These are phyloP conservation scores for Aspergillus saccharolyticus DNA, from an alignment of 495 filamentous ascomycete species.

Conservation along the genomic window DNA sequence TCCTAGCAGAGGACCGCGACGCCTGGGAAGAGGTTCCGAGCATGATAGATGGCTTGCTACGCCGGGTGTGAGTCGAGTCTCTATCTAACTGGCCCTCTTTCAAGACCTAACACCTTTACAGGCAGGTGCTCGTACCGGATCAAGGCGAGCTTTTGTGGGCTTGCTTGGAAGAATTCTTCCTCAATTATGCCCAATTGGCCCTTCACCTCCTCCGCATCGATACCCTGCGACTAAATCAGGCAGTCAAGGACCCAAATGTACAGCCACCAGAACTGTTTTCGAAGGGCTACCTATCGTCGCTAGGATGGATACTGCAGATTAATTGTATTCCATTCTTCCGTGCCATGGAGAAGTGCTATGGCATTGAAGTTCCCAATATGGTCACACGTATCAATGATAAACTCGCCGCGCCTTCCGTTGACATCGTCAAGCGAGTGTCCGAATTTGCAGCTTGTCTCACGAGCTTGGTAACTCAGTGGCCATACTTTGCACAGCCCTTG, in stretches of 20 bases:
- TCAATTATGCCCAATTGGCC: slow-evolving; percentile 30
- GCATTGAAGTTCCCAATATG: slow-evolving; percentile 19
- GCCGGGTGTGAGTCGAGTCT: slow-evolving; percentile 39
- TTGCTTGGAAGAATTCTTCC: slow-evolving; percentile 34
- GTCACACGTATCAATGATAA: slow-evolving; percentile 27
- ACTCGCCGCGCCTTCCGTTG: slow-evolving; percentile 23
- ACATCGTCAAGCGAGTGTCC: slow-evolving; percentile 19
- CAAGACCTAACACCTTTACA: slow-evolving; percentile 15
- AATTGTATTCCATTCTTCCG: slow-evolving; percentile 29
- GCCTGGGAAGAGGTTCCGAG: slow-evolving; percentile 52
- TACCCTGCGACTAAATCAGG: slow-evolving; percentile 19
- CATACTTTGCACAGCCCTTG: slow-evolving; percentile 22
- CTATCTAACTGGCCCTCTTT: too few relatives aligned
- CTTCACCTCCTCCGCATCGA: slow-evolving; percentile 37
- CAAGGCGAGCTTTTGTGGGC: slow-evolving; percentile 22
- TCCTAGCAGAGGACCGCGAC: slow-evolving; percentile 33
- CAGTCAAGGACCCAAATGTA: slow-evolving; percentile 24
- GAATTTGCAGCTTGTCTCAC: slow-evolving; percentile 25
- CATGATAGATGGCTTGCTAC: slow-evolving; percentile 40
- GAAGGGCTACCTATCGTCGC: slow-evolving; percentile 24
- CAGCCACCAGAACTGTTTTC: slow-evolving; percentile 24
- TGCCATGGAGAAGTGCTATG: slow-evolving; percentile 22
- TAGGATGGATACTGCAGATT: slow-evolving; percentile 31
- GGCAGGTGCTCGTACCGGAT: slow-evolving; percentile 28
- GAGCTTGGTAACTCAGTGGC: slow-evolving; percentile 21